A percentile compares a stretch with the other conserved stretches of the same genome.
Evolutionary conservation across 176 grass and related monocot genomes (phyloP).

Genomic region (Typha latifolia): DNA sequence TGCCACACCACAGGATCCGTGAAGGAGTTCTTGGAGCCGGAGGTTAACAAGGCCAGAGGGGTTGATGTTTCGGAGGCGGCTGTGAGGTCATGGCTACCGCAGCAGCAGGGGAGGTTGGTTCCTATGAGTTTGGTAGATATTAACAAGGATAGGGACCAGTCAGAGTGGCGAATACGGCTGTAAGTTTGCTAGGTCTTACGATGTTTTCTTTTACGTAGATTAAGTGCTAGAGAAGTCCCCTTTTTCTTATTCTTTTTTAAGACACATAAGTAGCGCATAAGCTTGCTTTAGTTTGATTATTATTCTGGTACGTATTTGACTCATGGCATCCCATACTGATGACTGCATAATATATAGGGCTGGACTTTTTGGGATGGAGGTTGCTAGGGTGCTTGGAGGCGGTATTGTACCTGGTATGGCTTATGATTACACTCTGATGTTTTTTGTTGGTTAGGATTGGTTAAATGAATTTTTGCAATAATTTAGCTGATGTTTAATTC

Average conservation of each 20-base stretch:
- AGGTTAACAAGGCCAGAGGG: constrained; percentile 21
- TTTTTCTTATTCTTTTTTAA: neutral
- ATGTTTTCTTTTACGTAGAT: neutral
- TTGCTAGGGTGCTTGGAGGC: constrained; percentile 75
- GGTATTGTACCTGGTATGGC: constrained; percentile 82
- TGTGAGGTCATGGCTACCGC: constrained; percentile 45
- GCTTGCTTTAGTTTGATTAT: neutral
- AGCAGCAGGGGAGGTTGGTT: constrained; percentile 29
- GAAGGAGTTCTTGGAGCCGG: neutral
- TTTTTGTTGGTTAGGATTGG: neutral
- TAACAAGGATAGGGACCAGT: constrained; percentile 36
- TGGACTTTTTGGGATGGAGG: constrained; percentile 63
- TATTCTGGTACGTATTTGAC: neutral
- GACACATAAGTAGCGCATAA: neutral
- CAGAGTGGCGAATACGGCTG: constrained; percentile 75
- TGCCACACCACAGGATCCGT: constrained; percentile 25
- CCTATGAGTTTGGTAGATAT: constrained; percentile 54
- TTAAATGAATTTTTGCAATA: neutral
- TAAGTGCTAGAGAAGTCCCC: neutral
- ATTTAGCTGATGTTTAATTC: constrained; percentile 3
- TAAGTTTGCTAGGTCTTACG: constrained; percentile 23
- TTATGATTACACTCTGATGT: constrained; percentile 6
- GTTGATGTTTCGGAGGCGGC: constrained; percentile 32
- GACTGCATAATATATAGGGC: constrained; percentile 29
- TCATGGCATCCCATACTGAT: constrained; percentile 3